These are phyloP conservation scores for Calcarisporium arbuscula DNA, from an alignment of 2,329 filamentous ascomycete genomes.

Conservation along the genomic window DNA sequence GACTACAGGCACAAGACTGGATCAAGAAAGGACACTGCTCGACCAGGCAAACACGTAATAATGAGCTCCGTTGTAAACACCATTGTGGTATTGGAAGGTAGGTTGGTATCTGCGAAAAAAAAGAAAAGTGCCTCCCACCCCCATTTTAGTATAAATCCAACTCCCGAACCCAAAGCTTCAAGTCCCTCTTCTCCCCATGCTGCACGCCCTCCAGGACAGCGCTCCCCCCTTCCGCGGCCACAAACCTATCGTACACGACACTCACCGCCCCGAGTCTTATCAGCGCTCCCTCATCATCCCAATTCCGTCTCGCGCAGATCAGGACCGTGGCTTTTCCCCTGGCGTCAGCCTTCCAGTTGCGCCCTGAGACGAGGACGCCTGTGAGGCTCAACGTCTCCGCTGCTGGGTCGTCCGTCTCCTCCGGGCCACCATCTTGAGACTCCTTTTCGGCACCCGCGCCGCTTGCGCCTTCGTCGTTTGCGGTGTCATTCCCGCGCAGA, in stretches of 20 bases:
- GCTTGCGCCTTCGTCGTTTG: neutral
- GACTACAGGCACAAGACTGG: too few species aligned
- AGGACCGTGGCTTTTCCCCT: slow-evolving; percentile 19
- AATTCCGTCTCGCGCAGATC: slow-evolving; percentile 21
- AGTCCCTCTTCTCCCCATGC: slow-evolving; percentile 14
- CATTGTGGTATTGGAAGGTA: neutral
- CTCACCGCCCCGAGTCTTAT: slow-evolving; percentile 25
- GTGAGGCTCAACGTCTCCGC: slow-evolving; percentile 17
- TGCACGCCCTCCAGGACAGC: slow-evolving; percentile 21
- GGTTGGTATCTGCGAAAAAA: too few species aligned
- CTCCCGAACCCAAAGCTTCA: slow-evolving; percentile 23
- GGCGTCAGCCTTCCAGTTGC: slow-evolving; percentile 18
- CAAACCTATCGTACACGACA: slow-evolving; percentile 19
- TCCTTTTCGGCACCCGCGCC: too few species aligned
- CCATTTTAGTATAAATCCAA: slow-evolving; percentile 27
- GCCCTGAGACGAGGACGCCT: slow-evolving; percentile 23
- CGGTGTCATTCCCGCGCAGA: slow-evolving; percentile 7
- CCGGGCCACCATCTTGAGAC: too few species aligned
- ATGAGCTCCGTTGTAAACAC: neutral
- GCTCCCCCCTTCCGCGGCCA: slow-evolving; percentile 13
- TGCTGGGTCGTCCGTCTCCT: neutral
- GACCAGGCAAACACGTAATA: slow-evolving; percentile 6
- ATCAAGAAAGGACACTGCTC: too few species aligned
- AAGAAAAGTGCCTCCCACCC: neutral
- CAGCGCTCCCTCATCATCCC: slow-evolving; percentile 19